These are phyloP conservation scores for Epichloe sibirici DNA, from an alignment of 2,329 filamentous ascomycete species.

Conservation along the genomic window DNA sequence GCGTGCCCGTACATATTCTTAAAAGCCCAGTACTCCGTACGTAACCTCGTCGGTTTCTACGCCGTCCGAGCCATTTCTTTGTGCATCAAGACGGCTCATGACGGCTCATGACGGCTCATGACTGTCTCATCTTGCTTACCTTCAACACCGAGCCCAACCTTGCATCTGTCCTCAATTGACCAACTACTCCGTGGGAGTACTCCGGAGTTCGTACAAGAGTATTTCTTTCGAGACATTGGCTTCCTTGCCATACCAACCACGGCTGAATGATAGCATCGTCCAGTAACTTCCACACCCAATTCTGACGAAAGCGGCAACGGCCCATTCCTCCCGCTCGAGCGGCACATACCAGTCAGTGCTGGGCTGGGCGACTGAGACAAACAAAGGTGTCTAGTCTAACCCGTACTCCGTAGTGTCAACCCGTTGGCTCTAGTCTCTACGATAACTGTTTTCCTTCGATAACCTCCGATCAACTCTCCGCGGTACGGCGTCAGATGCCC, in stretches of 20 bases:
- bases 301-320: neutral
- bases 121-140: neutral
- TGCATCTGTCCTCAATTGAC: neutral
- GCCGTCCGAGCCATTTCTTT: neutral
- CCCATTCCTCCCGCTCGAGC: neutral
- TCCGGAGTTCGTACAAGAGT: neutral
- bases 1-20: too few relatives aligned
- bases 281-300: neutral
- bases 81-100: neutral
- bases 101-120: neutral
- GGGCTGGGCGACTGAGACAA: constrained; percentile 1
- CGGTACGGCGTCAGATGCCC: neutral
- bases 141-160: neutral
- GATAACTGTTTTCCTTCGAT: neutral
- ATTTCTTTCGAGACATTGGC: constrained; percentile 1
- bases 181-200: neutral
- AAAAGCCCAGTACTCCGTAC: too few relatives aligned
- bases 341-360: constrained; percentile 4
- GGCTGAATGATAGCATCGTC: neutral
- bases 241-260: neutral
- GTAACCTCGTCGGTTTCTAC: too few relatives aligned
- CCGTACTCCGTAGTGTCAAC: neutral
- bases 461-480: neutral
- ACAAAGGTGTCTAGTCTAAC: neutral
- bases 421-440: neutral